These are phyloP conservation scores for Aspergillus sp. DNA, from an alignment of 2,329 filamentous ascomycete species.

Conservation along the genomic window DNA sequence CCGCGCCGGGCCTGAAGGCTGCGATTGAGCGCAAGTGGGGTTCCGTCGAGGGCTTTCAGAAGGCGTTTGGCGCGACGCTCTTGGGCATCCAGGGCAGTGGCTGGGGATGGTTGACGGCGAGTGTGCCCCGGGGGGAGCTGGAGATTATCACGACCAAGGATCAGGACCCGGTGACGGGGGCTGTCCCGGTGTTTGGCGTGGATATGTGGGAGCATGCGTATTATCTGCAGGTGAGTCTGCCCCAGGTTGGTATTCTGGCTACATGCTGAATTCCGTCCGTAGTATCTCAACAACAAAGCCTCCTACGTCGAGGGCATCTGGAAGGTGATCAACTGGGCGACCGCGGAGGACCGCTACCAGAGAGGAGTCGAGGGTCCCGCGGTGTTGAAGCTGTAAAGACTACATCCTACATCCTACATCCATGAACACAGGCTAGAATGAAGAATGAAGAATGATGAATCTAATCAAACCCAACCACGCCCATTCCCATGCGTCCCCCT, in stretches of 20 bases:
- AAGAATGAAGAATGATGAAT: neutral
- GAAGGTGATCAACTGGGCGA: slow-evolving; percentile 91
- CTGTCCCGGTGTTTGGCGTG: slow-evolving; percentile 68
- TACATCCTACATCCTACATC: too few species aligned
- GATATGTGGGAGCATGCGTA: slow-evolving; percentile 96
- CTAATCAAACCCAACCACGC: slow-evolving; percentile 29
- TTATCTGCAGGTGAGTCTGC: slow-evolving; percentile 59
- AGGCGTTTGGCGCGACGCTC: slow-evolving; percentile 57
- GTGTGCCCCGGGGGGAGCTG: slow-evolving; percentile 49
- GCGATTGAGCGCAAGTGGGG: slow-evolving; percentile 62
- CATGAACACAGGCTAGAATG: neutral
- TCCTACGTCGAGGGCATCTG: slow-evolving; percentile 86
- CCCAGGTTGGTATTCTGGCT: neutral
- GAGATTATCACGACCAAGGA: slow-evolving; percentile 76
- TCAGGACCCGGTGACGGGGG: slow-evolving; percentile 72
- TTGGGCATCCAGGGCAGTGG: slow-evolving; percentile 72
- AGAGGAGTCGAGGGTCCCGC: slow-evolving; percentile 18
- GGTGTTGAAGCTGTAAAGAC: slow-evolving; percentile 19
- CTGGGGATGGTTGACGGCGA: slow-evolving; percentile 78
- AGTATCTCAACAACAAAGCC: slow-evolving; percentile 90
- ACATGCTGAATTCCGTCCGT: neutral
- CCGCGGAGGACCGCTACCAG: slow-evolving; percentile 60
- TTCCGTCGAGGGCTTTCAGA: slow-evolving; percentile 56
- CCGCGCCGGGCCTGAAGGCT: slow-evolving; percentile 49
- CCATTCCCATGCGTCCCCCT: slow-evolving; percentile 19